Evolutionary conservation across 2,329 filamentous ascomycete species (phyloP).

Genomic region (Trichoderma sp.): DNA sequence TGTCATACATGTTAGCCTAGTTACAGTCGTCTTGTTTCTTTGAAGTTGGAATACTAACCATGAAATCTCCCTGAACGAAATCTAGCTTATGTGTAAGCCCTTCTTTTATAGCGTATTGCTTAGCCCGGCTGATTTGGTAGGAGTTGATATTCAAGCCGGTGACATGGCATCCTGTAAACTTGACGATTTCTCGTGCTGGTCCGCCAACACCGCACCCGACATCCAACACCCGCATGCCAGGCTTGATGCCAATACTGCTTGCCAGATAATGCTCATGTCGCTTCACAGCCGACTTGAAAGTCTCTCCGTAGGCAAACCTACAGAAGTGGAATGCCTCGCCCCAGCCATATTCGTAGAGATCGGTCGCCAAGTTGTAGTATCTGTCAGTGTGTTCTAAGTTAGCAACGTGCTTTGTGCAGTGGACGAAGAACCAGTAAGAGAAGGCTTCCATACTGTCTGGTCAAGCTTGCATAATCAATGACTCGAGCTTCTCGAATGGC

Average conservation of each 20-base stretch:
- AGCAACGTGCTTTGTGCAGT: neutral
- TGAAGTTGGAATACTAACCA: constrained; percentile 48
- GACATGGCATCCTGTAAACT: constrained; percentile 87
- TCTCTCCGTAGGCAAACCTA: constrained; percentile 82
- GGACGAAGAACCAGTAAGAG: neutral
- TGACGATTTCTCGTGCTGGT: constrained; percentile 91
- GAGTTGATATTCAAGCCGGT: constrained; percentile 98
- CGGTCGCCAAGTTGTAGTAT: constrained; percentile 97
- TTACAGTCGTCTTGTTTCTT: neutral
- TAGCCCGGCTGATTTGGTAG: constrained; percentile 97
- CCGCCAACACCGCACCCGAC: constrained; percentile 97
- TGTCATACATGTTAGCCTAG: constrained; percentile 19
- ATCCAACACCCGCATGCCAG: constrained; percentile 86
- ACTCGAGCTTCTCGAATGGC: constrained; percentile 45
- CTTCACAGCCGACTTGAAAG: constrained; percentile 86
- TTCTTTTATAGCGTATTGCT: constrained; percentile 76
- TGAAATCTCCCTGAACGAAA: constrained; percentile 96
- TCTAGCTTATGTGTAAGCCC: constrained; percentile 73
- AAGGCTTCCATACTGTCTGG: constrained; percentile 8
- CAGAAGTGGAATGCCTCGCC: constrained; percentile 97
- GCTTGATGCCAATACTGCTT: constrained; percentile 78
- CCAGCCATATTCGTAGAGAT: constrained; percentile 97
- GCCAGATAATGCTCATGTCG: constrained; percentile 98
- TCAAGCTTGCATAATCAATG: constrained; percentile 17
- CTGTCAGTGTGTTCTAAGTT: constrained; percentile 39